These are phyloP conservation scores for Pythium aquatile DNA, from an alignment of 352 stramenopile species.

Conservation along the genomic window DNA sequence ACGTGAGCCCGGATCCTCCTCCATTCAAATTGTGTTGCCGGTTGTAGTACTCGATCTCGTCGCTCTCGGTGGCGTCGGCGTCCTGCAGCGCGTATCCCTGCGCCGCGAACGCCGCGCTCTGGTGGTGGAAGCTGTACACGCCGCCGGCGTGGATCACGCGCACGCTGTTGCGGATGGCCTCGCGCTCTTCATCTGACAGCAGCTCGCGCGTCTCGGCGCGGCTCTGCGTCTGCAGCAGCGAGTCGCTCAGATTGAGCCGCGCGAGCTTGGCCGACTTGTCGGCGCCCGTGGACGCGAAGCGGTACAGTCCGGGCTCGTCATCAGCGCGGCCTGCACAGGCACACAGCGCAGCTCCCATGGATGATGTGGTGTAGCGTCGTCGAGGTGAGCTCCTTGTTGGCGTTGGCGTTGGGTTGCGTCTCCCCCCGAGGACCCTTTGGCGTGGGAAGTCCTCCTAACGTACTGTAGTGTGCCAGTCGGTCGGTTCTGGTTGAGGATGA, in stretches of 20 bases:
- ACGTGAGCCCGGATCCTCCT: not conserved
- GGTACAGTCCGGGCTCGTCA: slow-evolving; percentile 23
- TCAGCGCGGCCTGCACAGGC: slow-evolving; percentile 22
- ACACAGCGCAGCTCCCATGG: slow-evolving; percentile 25
- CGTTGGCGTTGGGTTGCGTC: not conserved
- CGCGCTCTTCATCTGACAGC: slow-evolving; percentile 28
- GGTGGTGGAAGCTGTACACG: slow-evolving; percentile 13
- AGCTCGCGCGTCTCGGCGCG: slow-evolving; percentile 28
- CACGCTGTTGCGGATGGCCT: slow-evolving; percentile 26
- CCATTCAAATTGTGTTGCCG: slow-evolving; percentile 9
- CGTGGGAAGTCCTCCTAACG: not conserved
- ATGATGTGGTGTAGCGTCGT: not conserved
- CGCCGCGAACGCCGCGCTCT: not conserved
- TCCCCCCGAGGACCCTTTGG: not conserved
- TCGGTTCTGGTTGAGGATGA: not conserved
- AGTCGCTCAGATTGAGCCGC: slow-evolving; percentile 6
- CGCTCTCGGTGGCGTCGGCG: slow-evolving; percentile 25
- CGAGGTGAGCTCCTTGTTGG: not conserved
- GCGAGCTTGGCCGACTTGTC: slow-evolving; percentile 11
- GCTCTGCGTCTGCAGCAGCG: slow-evolving; percentile 27
- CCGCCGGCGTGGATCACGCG: slow-evolving; percentile 21
- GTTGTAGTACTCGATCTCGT: slow-evolving; percentile 28
- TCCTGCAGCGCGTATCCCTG: slow-evolving; percentile 19
- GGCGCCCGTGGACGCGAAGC: not conserved
- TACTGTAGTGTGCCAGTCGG: slow-evolving; percentile 2